Conservation (phyloP, 208 protist genomes). For the Porcisia hertigi region DNA sequence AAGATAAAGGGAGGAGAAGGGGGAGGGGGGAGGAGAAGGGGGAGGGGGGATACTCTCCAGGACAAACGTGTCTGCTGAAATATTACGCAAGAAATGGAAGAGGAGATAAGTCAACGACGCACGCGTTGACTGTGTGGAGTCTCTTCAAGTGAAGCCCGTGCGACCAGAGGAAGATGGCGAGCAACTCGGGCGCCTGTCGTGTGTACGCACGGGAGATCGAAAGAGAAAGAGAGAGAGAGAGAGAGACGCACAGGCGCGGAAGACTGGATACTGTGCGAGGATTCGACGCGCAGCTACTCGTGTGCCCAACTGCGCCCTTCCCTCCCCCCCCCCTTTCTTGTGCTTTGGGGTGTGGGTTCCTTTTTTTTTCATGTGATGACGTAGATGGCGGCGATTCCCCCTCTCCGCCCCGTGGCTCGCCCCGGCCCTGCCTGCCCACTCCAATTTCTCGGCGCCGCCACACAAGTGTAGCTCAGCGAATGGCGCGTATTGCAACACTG, state of each 20-base stretch:
- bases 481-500: background rate
- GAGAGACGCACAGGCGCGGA: background rate
- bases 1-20: background rate
- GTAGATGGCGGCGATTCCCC: background rate
- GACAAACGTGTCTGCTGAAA: no score
- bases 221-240: background rate
- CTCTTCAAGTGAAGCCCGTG: no score
- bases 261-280: background rate
- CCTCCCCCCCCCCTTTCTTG: no score
- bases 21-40: slow-evolving; percentile 4
- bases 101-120: background rate
- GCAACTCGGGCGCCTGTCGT: no score
- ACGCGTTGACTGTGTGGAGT: no score
- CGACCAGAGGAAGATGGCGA: no score
- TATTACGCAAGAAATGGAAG: background rate
- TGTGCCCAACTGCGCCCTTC: background rate
- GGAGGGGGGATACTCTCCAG: background rate
- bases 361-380: background rate
- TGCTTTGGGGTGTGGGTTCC: no score
- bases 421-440: no score
- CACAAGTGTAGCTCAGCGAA: background rate
- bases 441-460: no score
- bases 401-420: background rate
- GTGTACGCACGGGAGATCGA: no score
- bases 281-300: background rate